A percentile compares a stretch with the other conserved stretches of the same genome.
Conservation (phyloP, 2,329 filamentous ascomycete species). For the Sphaerulina vaccinii region DNA sequence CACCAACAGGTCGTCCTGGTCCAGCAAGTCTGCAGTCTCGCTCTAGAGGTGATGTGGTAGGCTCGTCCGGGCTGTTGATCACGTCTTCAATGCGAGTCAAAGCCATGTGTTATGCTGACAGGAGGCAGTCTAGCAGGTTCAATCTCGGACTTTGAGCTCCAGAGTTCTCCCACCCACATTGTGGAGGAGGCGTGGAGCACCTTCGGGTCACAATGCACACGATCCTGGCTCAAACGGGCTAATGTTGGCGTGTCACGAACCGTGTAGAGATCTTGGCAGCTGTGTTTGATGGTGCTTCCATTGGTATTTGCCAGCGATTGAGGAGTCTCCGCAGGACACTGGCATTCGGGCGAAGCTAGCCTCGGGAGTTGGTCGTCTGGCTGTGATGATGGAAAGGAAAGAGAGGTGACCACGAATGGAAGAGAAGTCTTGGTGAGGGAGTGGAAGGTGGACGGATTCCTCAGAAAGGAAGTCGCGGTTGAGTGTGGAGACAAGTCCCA, state of each 20-base stretch:
- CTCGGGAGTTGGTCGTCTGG: no score
- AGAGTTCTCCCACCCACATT: conserved; percentile 16
- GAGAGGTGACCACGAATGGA: no score
- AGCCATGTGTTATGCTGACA: conserved; percentile 13
- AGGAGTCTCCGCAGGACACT: background rate
- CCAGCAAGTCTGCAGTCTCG: conserved; percentile 27
- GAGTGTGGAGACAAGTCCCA: conserved; percentile 2
- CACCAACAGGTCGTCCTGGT: conserved; percentile 18
- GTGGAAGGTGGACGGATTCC: background rate
- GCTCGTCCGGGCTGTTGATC: conserved; percentile 12
- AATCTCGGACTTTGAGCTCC: background rate
- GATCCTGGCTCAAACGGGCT: conserved; percentile 6
- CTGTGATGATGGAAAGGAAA: no score
- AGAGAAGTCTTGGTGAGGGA: no score
- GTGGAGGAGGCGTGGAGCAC: conserved; percentile 9
- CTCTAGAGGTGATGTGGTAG: background rate
- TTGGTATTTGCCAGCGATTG: no score
- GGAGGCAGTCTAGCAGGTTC: background rate
- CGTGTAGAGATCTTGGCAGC: background rate
- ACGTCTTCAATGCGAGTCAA: conserved; percentile 13
- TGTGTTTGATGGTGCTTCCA: background rate
- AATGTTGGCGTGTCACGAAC: background rate
- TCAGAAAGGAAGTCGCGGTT: background rate
- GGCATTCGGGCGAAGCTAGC: no score
- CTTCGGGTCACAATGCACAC: background rate